phyloP scores from a whole-genome alignment of 2,329 filamentous ascomycete species.

The Dactylellina cionopaga region DNA sequence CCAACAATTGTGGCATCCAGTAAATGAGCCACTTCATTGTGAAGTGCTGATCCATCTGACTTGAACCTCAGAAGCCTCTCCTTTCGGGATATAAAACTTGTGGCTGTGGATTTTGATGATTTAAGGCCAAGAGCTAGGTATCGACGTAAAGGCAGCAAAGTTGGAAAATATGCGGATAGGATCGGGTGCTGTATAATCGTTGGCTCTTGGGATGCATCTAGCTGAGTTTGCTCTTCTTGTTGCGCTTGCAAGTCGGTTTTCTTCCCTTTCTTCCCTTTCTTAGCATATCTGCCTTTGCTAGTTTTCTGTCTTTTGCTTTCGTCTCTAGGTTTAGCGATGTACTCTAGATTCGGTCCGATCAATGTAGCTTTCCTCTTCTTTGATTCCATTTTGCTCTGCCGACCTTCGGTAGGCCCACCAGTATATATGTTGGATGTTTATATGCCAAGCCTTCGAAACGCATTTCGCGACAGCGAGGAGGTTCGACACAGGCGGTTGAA shows the following conservation, averaged over 20 bases:
- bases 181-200: slow-evolving; percentile 68
- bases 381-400: neutral
- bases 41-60: slow-evolving; percentile 29
- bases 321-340: slow-evolving; percentile 16
- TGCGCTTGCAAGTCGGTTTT: slow-evolving; percentile 55
- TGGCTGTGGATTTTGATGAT: slow-evolving; percentile 28
- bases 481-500: neutral
- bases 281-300: slow-evolving; percentile 60
- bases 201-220: slow-evolving; percentile 9
- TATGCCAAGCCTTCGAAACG: neutral
- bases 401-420: neutral
- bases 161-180: slow-evolving; percentile 74
- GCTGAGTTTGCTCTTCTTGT: slow-evolving; percentile 34
- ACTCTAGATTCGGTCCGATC: slow-evolving; percentile 41
- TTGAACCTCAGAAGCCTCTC: slow-evolving; percentile 33
- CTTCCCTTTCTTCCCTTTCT: slow-evolving; percentile 59
- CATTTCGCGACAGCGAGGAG: neutral
- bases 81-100: slow-evolving; percentile 34
- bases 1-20: slow-evolving; percentile 78
- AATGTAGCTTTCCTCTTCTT: slow-evolving; percentile 24
- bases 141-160: slow-evolving; percentile 74
- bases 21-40: slow-evolving; percentile 64
- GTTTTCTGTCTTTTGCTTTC: slow-evolving; percentile 9
- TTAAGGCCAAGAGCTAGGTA: slow-evolving; percentile 65
- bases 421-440: neutral